Base-by-base conservation (phyloP, 306 rosid species). In the Neltuma alba region DNA sequence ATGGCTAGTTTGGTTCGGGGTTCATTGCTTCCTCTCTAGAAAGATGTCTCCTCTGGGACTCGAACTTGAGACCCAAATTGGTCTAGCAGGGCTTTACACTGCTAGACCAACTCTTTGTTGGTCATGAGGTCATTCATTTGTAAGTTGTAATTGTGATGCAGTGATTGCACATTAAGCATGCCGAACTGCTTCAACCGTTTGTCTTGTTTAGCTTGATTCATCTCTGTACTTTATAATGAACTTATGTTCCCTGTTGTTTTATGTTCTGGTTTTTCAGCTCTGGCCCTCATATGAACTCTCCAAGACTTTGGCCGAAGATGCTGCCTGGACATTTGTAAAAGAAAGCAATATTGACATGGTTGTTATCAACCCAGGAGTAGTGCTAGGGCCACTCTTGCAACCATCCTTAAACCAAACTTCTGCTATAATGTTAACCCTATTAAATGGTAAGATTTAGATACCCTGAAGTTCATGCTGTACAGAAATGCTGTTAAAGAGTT, bases 181-280 rank as follows among this genome's bases (percentile, higher is more conserved):
- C n/a, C 21, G 68, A 38, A 48, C 62, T 81, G 42, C 72, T 60
- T 72, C 74, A 18, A 25, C 21, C 16, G 21, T 73, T 80, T 72
- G 20, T 18, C 20, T 54, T 54, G 7, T 8, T 54, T 54, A 1
- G 25, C 21, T 4, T 21, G 13, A 54, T 21, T n/a, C 60, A 54
- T 2, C 60, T 54, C 5, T 7, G 60, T 54, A 54, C 40, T 76
- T 36, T 40, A 65, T 36, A 25, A 52, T 30, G 31, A 28, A 1
- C 23, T 48, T 48, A 48, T 3, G 54, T 15, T 47, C 20, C 9
- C 6, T 20, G 9, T 48, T 55, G 62, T 23, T 55, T 11, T 1
- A 21, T 55, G 30, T 23, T 54, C 12, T 21, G 62, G 0, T 5
- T 28, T 60, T 60, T 27, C 21, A 60, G 66, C 66, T 60, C 20